phyloP scores from a whole-genome alignment of 495 filamentous ascomycete species.

The Astrocystis sublimbata region DNA sequence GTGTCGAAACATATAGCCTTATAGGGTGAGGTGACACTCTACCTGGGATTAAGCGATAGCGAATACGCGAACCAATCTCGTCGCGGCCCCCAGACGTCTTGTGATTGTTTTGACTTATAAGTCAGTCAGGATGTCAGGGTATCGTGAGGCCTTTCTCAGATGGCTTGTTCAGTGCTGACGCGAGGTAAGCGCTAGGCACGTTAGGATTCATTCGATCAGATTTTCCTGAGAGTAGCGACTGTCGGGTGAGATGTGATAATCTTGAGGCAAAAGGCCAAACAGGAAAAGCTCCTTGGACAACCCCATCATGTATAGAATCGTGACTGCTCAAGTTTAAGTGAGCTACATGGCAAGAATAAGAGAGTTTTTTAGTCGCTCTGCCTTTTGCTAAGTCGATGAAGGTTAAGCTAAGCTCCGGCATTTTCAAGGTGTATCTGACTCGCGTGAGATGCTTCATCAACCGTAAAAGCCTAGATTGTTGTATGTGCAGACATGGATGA shows the following conservation, averaged over 20 bases:
- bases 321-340: background rate
- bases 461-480: background rate
- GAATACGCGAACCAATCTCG: slow-evolving; percentile 10
- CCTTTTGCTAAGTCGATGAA: background rate
- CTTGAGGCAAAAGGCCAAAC: background rate
- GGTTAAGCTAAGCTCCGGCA: background rate
- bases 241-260: no score
- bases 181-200: slow-evolving; percentile 19
- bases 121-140: no score
- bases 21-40: slow-evolving; percentile 7
- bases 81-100: background rate
- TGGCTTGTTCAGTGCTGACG: slow-evolving; percentile 10
- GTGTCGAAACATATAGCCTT: slow-evolving; percentile 14
- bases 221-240: no score
- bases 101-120: slow-evolving; percentile 3
- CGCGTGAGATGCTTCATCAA: background rate
- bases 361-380: background rate
- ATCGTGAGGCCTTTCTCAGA: slow-evolving; percentile 16
- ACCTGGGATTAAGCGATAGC: slow-evolving; percentile 2
- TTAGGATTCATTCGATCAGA: slow-evolving; percentile 15
- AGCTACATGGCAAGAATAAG: background rate
- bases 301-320: background rate
- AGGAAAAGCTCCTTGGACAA: background rate
- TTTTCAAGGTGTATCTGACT: background rate
- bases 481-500: background rate